Conservation (phyloP, 768 basidiomycete genomes). For the Calocybe indica region DNA sequence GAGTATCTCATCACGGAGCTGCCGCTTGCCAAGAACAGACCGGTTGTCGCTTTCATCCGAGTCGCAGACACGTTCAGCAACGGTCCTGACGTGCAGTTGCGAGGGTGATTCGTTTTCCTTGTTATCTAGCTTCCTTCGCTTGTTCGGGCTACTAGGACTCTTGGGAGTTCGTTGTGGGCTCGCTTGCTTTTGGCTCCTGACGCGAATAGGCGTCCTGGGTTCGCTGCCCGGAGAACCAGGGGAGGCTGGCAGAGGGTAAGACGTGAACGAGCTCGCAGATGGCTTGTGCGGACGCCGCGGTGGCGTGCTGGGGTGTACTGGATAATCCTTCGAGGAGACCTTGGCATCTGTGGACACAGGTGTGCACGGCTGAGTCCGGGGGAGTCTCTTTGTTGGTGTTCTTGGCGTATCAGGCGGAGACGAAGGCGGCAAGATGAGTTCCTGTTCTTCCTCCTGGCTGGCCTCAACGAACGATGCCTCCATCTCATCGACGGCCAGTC, state of each 20-base stretch:
- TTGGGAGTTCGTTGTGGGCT: conserved; percentile 10
- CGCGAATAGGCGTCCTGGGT: not conserved
- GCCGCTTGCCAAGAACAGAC: conserved; percentile 38
- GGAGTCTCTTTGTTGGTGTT: not conserved
- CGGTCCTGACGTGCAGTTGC: conserved; percentile 20
- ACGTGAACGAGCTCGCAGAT: conserved; percentile 4
- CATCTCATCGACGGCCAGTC: too few relatives aligned
- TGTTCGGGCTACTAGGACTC: conserved; percentile 17
- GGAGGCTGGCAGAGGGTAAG: conserved; percentile 16
- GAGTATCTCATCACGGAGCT: conserved; percentile 27
- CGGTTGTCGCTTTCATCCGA: conserved; percentile 21
- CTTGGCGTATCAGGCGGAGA: not conserved
- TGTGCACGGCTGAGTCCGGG: not conserved
- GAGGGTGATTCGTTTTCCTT: conserved; percentile 60
- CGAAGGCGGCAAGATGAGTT: not conserved
- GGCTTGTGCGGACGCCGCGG: conserved; percentile 23
- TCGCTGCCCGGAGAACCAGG: conserved; percentile 16
- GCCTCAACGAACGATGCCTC: not conserved
- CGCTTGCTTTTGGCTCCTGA: conserved; percentile 9
- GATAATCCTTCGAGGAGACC: conserved; percentile 2
- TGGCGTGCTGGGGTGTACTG: conserved; percentile 9
- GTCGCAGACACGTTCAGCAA: conserved; percentile 40
- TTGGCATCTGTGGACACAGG: too few relatives aligned
- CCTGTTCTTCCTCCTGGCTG: not conserved
- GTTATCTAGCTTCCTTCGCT: conserved; percentile 30